Conservation (phyloP, 192 early-diverging fungal genomes). For the Geranomyces variabilis region DNA sequence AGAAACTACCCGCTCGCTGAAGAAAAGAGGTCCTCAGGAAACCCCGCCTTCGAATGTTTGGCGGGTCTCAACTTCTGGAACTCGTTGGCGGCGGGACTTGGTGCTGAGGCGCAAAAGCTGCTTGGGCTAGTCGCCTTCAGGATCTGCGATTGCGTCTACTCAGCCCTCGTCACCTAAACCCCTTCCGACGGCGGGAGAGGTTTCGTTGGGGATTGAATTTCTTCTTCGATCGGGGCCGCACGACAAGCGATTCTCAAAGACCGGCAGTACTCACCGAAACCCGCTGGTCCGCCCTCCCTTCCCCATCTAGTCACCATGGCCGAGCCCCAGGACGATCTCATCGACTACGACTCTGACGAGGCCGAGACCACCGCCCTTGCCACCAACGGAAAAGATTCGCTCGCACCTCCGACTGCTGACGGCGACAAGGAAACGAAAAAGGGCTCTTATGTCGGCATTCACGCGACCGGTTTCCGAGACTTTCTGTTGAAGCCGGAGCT, state of each 20-base stretch:
- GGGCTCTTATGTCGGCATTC: slow-evolving; percentile 97
- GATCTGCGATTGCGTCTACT: too few species aligned
- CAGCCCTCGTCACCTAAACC: too few species aligned
- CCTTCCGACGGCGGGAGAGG: too few species aligned
- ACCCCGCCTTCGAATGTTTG: too few species aligned
- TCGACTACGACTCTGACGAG: slow-evolving; percentile 89
- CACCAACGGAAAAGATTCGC: slow-evolving; percentile 45
- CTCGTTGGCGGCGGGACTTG: too few species aligned
- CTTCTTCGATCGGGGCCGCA: too few species aligned
- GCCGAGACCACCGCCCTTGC: slow-evolving; percentile 75
- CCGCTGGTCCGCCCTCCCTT: slow-evolving; percentile 10
- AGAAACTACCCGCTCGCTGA: too few species aligned
- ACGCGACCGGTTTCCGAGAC: slow-evolving; percentile 98
- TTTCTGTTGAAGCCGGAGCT: slow-evolving; percentile 97
- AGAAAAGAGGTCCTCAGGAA: too few species aligned
- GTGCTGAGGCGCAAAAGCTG: too few species aligned
- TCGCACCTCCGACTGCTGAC: slow-evolving; percentile 44
- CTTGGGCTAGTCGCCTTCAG: too few species aligned
- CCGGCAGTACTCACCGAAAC: slow-evolving; percentile 4
- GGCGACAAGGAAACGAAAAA: slow-evolving; percentile 85
- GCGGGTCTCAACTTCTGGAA: too few species aligned
- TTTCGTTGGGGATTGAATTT: too few species aligned
- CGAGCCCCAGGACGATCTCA: slow-evolving; percentile 77
- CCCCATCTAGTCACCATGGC: slow-evolving; percentile 27
- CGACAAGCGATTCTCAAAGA: not conserved